phyloP scores from a whole-genome alignment of 2,329 filamentous ascomycete genomes.

The Fusarium mundagurra region DNA sequence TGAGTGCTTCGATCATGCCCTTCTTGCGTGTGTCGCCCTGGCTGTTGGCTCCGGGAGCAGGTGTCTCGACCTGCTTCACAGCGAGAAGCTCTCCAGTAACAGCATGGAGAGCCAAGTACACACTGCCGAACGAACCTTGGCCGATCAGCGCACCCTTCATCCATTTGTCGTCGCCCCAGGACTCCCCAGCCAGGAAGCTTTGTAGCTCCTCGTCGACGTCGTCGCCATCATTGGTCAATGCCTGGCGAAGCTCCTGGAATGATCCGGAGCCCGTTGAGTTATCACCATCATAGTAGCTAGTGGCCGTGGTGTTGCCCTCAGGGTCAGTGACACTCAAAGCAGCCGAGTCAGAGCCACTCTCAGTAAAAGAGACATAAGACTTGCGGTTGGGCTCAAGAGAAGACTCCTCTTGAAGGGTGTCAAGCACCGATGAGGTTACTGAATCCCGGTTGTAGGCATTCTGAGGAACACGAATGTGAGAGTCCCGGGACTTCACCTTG shows the following conservation, averaged over 20 bases:
- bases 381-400: conserved; percentile 88
- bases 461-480: conserved; percentile 57
- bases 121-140: conserved; percentile 94
- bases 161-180: conserved; percentile 97
- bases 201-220: conserved; percentile 89
- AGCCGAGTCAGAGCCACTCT: conserved; percentile 76
- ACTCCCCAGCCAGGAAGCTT: conserved; percentile 90
- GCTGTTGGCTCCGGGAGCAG: conserved; percentile 78
- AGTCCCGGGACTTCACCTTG: conserved; percentile 55
- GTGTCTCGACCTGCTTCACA: conserved; percentile 96
- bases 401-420: conserved; percentile 91
- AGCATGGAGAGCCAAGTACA: conserved; percentile 93
- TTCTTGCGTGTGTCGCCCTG: conserved; percentile 92
- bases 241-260: conserved; percentile 84
- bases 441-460: conserved; percentile 77
- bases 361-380: conserved; percentile 91
- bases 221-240: conserved; percentile 89
- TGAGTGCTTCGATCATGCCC: conserved; percentile 96
- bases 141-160: conserved; percentile 99
- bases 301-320: conserved; percentile 73
- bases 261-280: conserved; percentile 77
- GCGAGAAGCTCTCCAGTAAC: conserved; percentile 97
- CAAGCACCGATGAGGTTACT: conserved; percentile 86
- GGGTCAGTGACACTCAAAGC: conserved; percentile 80
- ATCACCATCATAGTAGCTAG: conserved; percentile 88